These are phyloP conservation scores for Nothophoma quercina DNA, from an alignment of 2,329 filamentous ascomycete genomes.

Conservation along the genomic window DNA sequence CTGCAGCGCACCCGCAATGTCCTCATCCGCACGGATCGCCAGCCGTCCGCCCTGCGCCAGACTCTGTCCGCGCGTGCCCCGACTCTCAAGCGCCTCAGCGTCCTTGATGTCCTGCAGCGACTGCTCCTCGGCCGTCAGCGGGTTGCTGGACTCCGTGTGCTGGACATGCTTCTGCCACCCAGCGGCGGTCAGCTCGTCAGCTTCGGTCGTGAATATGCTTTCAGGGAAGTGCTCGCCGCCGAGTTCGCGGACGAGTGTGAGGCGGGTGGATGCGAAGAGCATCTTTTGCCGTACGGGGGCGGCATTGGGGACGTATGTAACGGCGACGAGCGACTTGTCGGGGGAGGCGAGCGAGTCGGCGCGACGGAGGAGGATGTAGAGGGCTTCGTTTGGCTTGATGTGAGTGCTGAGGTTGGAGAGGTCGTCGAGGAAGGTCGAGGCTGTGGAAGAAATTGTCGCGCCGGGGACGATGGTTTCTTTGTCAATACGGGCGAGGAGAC, in stretches of 20 bases:
- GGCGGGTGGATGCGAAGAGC: conserved; percentile 79
- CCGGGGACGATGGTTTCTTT: conserved; percentile 72
- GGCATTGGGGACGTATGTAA: conserved; percentile 81
- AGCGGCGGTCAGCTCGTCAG: conserved; percentile 71
- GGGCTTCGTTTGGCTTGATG: conserved; percentile 70
- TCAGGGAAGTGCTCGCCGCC: conserved; percentile 81
- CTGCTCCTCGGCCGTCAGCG: conserved; percentile 80
- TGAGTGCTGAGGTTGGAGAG: conserved; percentile 68
- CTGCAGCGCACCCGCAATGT: conserved; percentile 70
- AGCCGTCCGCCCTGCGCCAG: conserved; percentile 48
- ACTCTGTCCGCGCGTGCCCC: conserved; percentile 66
- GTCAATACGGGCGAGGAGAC: conserved; percentile 73
- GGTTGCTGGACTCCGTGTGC: conserved; percentile 68
- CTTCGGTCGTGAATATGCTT: conserved; percentile 74
- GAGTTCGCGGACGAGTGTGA: conserved; percentile 78
- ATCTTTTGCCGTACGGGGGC: conserved; percentile 86
- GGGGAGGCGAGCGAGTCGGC: conserved; percentile 58
- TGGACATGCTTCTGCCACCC: conserved; percentile 78
- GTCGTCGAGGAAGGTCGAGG: conserved; percentile 69
- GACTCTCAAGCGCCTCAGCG: conserved; percentile 76
- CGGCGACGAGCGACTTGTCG: conserved; percentile 62
- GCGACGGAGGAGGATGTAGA: conserved; percentile 78
- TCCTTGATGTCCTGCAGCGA: conserved; percentile 75
- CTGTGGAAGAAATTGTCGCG: conserved; percentile 59
- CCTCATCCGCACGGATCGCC: conserved; percentile 64